These are phyloP conservation scores for Lachnellula hyalina DNA, from an alignment of 2,329 filamentous ascomycete species.

Conservation along the genomic window DNA sequence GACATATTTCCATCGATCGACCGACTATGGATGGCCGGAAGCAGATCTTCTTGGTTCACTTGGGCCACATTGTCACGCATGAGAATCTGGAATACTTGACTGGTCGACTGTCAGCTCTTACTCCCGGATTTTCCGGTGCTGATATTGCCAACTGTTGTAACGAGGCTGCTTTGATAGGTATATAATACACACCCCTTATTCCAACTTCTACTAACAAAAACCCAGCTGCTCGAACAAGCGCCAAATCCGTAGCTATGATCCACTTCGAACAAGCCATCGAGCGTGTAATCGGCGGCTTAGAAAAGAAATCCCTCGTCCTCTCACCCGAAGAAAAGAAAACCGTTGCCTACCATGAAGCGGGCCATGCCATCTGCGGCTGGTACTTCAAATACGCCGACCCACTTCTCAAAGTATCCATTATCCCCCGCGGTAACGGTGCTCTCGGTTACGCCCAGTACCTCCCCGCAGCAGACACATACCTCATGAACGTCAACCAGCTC, in stretches of 20 bases:
- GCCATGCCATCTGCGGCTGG: slow-evolving; percentile 98
- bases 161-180: slow-evolving; percentile 93
- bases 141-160: slow-evolving; percentile 99
- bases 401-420: slow-evolving; percentile 96
- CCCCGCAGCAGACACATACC: slow-evolving; percentile 83
- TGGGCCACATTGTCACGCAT: slow-evolving; percentile 89
- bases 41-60: slow-evolving; percentile 92
- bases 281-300: slow-evolving; percentile 89
- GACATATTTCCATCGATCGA: slow-evolving; percentile 90
- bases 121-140: slow-evolving; percentile 92
- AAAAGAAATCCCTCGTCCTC: slow-evolving; percentile 95
- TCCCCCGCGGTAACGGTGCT: slow-evolving; percentile 88
- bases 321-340: slow-evolving; percentile 91
- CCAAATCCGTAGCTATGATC: slow-evolving; percentile 73
- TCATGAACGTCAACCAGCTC: slow-evolving; percentile 92
- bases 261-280: slow-evolving; percentile 98
- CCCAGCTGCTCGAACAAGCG: slow-evolving; percentile 75
- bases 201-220: slow-evolving; percentile 34
- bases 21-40: slow-evolving; percentile 96
- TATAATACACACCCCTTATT: slow-evolving; percentile 31
- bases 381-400: slow-evolving; percentile 96
- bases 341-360: slow-evolving; percentile 96
- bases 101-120: slow-evolving; percentile 84
- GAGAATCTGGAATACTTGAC: slow-evolving; percentile 85
- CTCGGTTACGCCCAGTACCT: slow-evolving; percentile 96